Base-by-base conservation (phyloP, 2,329 filamentous ascomycete species). In the Escovopsis sp. region DNA sequence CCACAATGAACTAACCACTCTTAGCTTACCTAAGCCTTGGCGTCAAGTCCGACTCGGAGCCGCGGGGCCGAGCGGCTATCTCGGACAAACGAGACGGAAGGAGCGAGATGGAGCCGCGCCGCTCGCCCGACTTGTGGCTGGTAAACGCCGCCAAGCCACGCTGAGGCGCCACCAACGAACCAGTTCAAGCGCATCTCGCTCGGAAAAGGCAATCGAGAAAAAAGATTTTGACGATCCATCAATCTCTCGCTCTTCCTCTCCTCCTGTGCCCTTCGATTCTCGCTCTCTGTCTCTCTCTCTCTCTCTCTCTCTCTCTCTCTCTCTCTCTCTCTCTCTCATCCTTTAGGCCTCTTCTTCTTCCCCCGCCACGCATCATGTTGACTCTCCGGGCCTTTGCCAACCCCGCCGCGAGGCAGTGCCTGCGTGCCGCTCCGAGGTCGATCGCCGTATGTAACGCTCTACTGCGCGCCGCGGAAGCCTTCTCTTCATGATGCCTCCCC, bases 301-400 rank as follows among this genome's bases (percentile, higher is more conserved):
- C 44, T 51, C 43, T 26, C 40, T 18, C 41, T 41, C 45, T 45
- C 47, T 51, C 48, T 49, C 48, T 46, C 45, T 46, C 48, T 12
- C 37, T 47, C 51, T 43, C 40, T 54, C 53, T 51, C 44, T 47
- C 45, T 46, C 43, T 41, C 40, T 45, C 43, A 48, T 45, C 39
- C 41, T 50, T 48, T 47, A 53, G 42, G 48, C 46, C 45, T 40
- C 43, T 43, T 7, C 49, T 44, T 51, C 54, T 53, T 65, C 28
- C 2, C 28, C 28, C 3, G 3, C 4, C 28, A 32, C 8, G 3
- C 72, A 82, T 62, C 59, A 94, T 94, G 87, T 72, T 94, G 67
- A 80, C 83, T 67, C 70, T 83, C 63, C 82, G 86, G 68, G 77
- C 80, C 57, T 76, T 88, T 64, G 77, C 80, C 64, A 75, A 75